Percentiles rank a stretch among this genome's conserved stretches.
Evolutionary conservation across 208 protist species (phyloP).

Genomic region (Leishmania tarentolae): DNA sequence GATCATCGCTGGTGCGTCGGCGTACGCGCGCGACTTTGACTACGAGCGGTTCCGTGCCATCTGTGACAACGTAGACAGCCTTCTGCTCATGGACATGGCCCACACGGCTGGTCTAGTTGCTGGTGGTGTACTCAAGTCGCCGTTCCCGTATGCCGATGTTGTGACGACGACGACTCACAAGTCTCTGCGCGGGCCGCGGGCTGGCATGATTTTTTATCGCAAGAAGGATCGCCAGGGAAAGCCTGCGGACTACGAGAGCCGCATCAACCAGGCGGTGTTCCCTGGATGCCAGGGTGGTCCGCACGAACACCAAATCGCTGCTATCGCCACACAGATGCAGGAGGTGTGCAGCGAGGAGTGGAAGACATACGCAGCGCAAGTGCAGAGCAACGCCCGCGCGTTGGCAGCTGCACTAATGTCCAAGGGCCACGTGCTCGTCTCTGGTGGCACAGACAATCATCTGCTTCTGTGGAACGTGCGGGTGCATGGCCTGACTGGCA

Average conservation of each 20-base stretch:
- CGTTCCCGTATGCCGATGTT: slow-evolving; percentile 97
- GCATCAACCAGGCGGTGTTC: slow-evolving; percentile 98
- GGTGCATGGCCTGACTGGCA: slow-evolving; percentile 93
- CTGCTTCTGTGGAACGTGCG: slow-evolving; percentile 98
- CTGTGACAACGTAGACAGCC: slow-evolving; percentile 87
- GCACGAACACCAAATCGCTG: slow-evolving; percentile 98
- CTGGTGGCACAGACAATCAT: slow-evolving; percentile 98
- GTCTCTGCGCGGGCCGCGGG: slow-evolving; percentile 98
- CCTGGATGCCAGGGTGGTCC: slow-evolving; percentile 98
- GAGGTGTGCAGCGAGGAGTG: slow-evolving; percentile 94
- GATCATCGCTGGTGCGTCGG: slow-evolving; percentile 96
- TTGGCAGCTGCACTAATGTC: slow-evolving; percentile 83
- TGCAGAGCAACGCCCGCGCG: slow-evolving; percentile 88
- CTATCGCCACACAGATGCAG: slow-evolving; percentile 95
- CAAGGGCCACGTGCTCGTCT: slow-evolving; percentile 93
- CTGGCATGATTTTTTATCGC: slow-evolving; percentile 98
- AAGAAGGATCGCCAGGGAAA: slow-evolving; percentile 80
- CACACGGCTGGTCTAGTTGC: slow-evolving; percentile 97
- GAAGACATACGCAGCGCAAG: slow-evolving; percentile 93
- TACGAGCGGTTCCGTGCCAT: slow-evolving; percentile 92
- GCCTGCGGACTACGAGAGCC: slow-evolving; percentile 88
- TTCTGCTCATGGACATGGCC: slow-evolving; percentile 98
- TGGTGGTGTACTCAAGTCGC: slow-evolving; percentile 72
- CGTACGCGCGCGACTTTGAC: slow-evolving; percentile 98
- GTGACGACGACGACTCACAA: slow-evolving; percentile 99